phyloP scores from a whole-genome alignment of 164 flowering plant species.

The Platanus orientalis region DNA sequence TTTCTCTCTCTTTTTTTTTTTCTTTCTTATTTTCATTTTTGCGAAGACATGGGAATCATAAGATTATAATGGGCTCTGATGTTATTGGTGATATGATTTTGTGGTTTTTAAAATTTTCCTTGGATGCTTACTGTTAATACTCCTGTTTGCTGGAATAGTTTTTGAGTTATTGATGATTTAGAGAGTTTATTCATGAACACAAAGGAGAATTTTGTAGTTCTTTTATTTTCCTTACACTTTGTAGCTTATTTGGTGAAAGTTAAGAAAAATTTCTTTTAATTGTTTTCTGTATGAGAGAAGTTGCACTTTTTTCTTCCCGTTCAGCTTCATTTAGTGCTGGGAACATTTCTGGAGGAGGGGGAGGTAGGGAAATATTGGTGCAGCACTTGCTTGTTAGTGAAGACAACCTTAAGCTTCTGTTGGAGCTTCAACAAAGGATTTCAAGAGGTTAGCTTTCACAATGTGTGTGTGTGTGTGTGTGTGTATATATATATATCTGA shows the following conservation, averaged over 20 bases:
- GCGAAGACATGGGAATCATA: too few relatives aligned
- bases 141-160: too few relatives aligned
- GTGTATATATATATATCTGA: neutral
- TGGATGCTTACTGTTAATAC: too few relatives aligned
- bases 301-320: neutral
- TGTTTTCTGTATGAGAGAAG: neutral
- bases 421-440: constrained; percentile 56
- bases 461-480: too few relatives aligned
- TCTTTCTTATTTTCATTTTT: too few relatives aligned
- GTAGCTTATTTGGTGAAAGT: neutral
- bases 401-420: constrained; percentile 57
- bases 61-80: too few relatives aligned
- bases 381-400: constrained; percentile 90
- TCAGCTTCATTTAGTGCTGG: constrained; percentile 57
- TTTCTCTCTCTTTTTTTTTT: too few relatives aligned
- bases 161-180: neutral
- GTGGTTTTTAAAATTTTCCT: too few relatives aligned
- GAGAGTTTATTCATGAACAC: neutral
- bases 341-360: constrained; percentile 28
- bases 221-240: neutral
- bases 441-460: constrained; percentile 40
- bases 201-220: neutral
- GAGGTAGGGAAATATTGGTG: constrained; percentile 63
- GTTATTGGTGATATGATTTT: too few relatives aligned
- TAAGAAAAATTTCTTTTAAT: neutral